Conservation (phyloP, 2,329 filamentous ascomycete genomes). For the Clonostachys solani region DNA sequence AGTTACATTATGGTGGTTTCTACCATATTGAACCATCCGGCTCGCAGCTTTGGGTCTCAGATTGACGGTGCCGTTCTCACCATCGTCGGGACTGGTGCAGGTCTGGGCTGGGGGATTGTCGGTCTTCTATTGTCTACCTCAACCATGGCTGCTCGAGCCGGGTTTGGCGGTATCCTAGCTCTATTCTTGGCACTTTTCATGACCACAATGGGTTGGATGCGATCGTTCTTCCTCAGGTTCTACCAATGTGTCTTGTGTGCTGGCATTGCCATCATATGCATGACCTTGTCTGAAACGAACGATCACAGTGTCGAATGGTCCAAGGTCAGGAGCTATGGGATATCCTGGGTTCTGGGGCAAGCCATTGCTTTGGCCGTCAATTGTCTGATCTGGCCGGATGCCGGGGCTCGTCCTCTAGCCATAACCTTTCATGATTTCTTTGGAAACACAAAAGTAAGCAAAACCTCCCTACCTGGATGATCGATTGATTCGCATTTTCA, state of each 20-base stretch:
- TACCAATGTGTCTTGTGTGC: constrained; percentile 52
- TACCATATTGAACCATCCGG: constrained; percentile 53
- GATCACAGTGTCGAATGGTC: constrained; percentile 36
- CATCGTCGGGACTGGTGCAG: constrained; percentile 46
- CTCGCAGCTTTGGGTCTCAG: constrained; percentile 50
- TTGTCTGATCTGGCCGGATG: constrained; percentile 44
- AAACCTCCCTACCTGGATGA: too few species aligned
- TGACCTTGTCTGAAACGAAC: constrained; percentile 45
- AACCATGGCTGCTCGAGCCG: constrained; percentile 34
- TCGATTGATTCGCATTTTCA: too few species aligned
- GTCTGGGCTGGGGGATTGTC: constrained; percentile 50
- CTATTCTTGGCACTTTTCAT: constrained; percentile 51
- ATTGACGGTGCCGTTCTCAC: constrained; percentile 51
- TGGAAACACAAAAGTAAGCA: too few species aligned
- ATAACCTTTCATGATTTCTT: constrained; percentile 41
- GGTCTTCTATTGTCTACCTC: constrained; percentile 50
- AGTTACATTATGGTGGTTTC: constrained; percentile 53
- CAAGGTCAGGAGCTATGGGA: constrained; percentile 45
- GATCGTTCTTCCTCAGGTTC: constrained; percentile 50
- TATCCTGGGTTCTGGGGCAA: constrained; percentile 53
- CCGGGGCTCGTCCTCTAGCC: constrained; percentile 49
- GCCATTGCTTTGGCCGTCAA: constrained; percentile 46
- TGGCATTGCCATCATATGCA: constrained; percentile 50
- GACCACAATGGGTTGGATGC: constrained; percentile 42
- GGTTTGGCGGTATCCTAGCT: constrained; percentile 51